These are phyloP conservation scores for Centella asiatica DNA, from an alignment of 129 eudicot species.

Conservation along the genomic window DNA sequence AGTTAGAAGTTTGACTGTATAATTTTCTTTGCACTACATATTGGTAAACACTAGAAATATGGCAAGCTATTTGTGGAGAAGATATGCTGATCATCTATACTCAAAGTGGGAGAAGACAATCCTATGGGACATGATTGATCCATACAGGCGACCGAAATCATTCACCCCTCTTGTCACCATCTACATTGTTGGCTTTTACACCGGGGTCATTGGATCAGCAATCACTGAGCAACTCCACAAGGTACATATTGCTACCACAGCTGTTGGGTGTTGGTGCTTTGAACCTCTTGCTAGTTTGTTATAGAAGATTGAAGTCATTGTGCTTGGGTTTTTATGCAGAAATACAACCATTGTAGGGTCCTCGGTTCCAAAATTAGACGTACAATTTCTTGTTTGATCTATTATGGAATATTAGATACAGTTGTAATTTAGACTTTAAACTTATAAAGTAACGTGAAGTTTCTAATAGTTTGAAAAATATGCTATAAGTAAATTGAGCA, in stretches of 20 bases:
- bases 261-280: neutral
- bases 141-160: constrained; percentile 74
- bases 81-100: constrained; percentile 65
- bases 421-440: neutral
- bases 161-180: constrained; percentile 79
- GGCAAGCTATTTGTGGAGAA: constrained; percentile 83
- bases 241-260: constrained; percentile 29
- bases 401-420: too few relatives aligned
- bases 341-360: too few relatives aligned
- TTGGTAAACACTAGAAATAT: constrained; percentile 18
- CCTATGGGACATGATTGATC: constrained; percentile 91
- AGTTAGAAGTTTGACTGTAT: neutral
- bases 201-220: constrained; percentile 89
- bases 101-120: constrained; percentile 72
- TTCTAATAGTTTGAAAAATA: too few relatives aligned
- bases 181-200: constrained; percentile 64
- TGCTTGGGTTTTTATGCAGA: neutral
- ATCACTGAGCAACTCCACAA: constrained; percentile 83
- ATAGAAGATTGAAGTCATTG: neutral
- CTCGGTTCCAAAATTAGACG: too few relatives aligned
- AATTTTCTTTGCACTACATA: neutral
- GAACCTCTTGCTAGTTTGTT: neutral
- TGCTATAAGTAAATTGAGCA: too few relatives aligned
- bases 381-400: too few relatives aligned
- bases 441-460: too few relatives aligned